Base-by-base conservation (phyloP, 2,329 filamentous ascomycete genomes). In the Aspergillus ochraceoroseus region DNA sequence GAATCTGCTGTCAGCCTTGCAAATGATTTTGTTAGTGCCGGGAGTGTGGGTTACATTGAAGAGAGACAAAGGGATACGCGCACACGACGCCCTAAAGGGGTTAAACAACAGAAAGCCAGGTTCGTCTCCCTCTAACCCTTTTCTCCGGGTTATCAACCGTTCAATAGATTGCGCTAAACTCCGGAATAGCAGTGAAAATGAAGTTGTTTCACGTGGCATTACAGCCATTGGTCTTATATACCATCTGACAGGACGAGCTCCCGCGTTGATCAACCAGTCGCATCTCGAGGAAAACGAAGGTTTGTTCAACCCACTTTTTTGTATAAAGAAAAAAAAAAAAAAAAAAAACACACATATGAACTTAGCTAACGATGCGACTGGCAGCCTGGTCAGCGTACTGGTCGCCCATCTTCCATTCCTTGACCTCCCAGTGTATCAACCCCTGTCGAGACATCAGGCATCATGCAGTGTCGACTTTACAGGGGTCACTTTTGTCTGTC, bases 301-400 rank as follows among this genome's bases (percentile, higher is more conserved):
- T 85, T 66, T 46, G 71, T 51, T 29, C 8, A 8, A 7, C 5
- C 9, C 3, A 8, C 11, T 3, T 13, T 8, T 13, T 8, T 15
- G 13, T n/a, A 14, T 30, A n/a, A 4, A 9, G 4, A 18, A 11
- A 13, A 32, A 2, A 9, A 3, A n/a, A n/a, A n/a, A n/a, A n/a
- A n/a, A n/a, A n/a, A n/a, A n/a, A n/a, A n/a, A n/a, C n/a, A n/a
- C n/a, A n/a, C n/a, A n/a, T n/a, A n/a, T n/a, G n/a, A n/a, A n/a
- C n/a, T 30, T 4, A 13, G 31, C 47, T 58, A 38, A 55, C 28
- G 14, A 5, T 34, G 27, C 3, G 19, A 40, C 28, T 6, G 14
- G 15, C 30, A 85, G 92, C 92, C 9, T 98, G 92, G 92, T 88
- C 87, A 35, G 87, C 92, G 6, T 98, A 98, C 63, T 98, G 92